Conservation (phyloP, 306 rosid genomes). For the Cajanus cajan region DNA sequence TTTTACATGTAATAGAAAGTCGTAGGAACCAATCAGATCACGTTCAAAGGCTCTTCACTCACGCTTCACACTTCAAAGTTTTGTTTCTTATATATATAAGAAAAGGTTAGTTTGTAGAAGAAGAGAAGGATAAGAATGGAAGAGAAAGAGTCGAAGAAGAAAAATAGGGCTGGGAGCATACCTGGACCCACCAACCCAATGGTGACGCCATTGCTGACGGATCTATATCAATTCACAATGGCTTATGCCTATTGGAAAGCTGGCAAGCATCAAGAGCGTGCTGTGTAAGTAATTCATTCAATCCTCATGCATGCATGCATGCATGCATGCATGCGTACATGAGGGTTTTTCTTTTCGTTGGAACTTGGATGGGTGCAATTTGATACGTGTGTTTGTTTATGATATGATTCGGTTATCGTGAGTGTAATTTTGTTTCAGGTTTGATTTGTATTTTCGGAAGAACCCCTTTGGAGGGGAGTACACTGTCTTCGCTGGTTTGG, state of each 20-base stretch:
- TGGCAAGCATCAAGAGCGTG: slow-evolving; percentile 79
- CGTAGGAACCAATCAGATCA: not conserved
- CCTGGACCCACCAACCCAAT: slow-evolving; percentile 74
- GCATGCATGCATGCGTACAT: not conserved
- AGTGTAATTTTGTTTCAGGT: slow-evolving; percentile 48
- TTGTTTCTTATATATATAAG: not conserved
- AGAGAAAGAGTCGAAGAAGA: slow-evolving; percentile 45
- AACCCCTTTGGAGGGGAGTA: slow-evolving; percentile 90
- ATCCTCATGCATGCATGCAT: not conserved
- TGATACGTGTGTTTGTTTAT: not conserved
- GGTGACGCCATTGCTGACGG: slow-evolving; percentile 87
- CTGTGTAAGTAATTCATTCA: slow-evolving; percentile 57
- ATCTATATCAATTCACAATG: slow-evolving; percentile 93
- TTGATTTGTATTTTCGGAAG: slow-evolving; percentile 81
- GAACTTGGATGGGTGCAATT: not conserved
- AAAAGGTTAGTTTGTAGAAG: not conserved
- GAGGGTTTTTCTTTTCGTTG: not conserved
- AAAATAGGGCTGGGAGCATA: slow-evolving; percentile 30
- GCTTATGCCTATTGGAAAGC: slow-evolving; percentile 97
- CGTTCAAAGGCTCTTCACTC: not conserved
- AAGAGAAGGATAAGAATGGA: slow-evolving; percentile 33
- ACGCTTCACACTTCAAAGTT: not conserved
- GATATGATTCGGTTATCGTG: not conserved
- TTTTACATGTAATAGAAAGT: not conserved
- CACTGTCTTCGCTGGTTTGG: slow-evolving; percentile 81